Evolutionary conservation across 345 rosid species (phyloP).

Genomic region (Noccaea bulbosa): DNA sequence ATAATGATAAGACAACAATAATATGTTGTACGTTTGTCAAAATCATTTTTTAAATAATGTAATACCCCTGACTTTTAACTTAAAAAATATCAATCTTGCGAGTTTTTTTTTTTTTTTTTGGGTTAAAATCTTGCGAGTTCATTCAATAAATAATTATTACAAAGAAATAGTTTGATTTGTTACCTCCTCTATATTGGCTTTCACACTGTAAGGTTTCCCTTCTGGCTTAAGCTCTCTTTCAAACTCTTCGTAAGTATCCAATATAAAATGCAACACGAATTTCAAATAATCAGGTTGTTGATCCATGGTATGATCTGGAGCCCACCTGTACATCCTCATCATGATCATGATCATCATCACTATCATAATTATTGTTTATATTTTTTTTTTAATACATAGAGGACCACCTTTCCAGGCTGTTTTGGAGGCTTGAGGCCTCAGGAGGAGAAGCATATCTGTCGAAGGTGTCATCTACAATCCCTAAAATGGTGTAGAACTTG

Average conservation of each 20-base stretch:
- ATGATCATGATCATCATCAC: neutral
- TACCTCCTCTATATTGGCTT: slow-evolving; percentile 24
- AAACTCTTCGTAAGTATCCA: slow-evolving; percentile 6
- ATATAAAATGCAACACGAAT: neutral
- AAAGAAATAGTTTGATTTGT: neutral
- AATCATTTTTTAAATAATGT: too few relatives aligned
- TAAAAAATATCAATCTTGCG: too few relatives aligned
- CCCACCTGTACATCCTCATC: slow-evolving; percentile 32
- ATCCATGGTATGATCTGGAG: slow-evolving; percentile 14
- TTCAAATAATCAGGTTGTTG: slow-evolving; percentile 20
- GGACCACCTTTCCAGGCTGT: slow-evolving; percentile 20
- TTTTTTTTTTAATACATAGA: neutral
- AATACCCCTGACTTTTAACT: too few relatives aligned
- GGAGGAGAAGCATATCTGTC: slow-evolving; percentile 35
- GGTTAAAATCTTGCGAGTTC: too few relatives aligned
- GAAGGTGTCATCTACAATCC: slow-evolving; percentile 25
- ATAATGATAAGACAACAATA: too few relatives aligned
- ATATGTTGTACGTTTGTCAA: too few relatives aligned
- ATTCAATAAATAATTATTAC: too few relatives aligned
- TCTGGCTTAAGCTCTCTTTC: neutral
- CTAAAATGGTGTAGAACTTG: neutral
- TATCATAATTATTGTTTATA: neutral
- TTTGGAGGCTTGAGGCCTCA: slow-evolving; percentile 21
- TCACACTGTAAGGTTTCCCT: slow-evolving; percentile 13
- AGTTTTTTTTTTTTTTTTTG: too few relatives aligned